These are phyloP conservation scores for Geranomyces variabilis DNA, from an alignment of 192 early-diverging fungal species.

Conservation along the genomic window DNA sequence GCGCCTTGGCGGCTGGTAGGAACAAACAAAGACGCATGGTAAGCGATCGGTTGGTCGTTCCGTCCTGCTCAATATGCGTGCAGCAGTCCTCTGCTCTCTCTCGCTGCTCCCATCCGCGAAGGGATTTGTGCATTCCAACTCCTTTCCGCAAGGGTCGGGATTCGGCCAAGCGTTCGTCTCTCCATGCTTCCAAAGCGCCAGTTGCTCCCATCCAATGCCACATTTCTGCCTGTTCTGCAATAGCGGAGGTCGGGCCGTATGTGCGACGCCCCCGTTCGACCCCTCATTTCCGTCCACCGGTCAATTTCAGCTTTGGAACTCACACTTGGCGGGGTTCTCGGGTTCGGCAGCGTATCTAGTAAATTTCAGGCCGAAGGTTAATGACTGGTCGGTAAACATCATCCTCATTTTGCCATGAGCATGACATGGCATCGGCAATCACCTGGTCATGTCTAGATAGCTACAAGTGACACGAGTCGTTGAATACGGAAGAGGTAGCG, in stretches of 20 bases:
- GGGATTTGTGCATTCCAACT: too few species aligned
- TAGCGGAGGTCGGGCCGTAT: too few species aligned
- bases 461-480: not conserved
- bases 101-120: not conserved
- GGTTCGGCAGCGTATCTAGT: constrained; percentile 31
- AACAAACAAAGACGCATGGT: not conserved
- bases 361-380: not conserved
- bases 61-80: not conserved
- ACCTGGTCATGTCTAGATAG: constrained; percentile 16
- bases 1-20: constrained; percentile 75
- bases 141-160: too few species aligned
- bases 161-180: too few species aligned
- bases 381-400: not conserved
- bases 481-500: not conserved
- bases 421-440: constrained; percentile 4
- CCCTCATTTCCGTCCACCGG: too few species aligned
- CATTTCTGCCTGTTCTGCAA: too few species aligned
- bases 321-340: constrained; percentile 44
- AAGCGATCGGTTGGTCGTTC: not conserved
- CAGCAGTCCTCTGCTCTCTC: not conserved
- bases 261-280: too few species aligned
- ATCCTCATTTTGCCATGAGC: not conserved
- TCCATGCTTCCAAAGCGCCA: too few species aligned
- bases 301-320: constrained; percentile 11
- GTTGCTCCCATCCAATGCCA: too few species aligned